phyloP scores from a whole-genome alignment of 805 yeast genomes.

The Wickerhamomyces rabaulensis region DNA sequence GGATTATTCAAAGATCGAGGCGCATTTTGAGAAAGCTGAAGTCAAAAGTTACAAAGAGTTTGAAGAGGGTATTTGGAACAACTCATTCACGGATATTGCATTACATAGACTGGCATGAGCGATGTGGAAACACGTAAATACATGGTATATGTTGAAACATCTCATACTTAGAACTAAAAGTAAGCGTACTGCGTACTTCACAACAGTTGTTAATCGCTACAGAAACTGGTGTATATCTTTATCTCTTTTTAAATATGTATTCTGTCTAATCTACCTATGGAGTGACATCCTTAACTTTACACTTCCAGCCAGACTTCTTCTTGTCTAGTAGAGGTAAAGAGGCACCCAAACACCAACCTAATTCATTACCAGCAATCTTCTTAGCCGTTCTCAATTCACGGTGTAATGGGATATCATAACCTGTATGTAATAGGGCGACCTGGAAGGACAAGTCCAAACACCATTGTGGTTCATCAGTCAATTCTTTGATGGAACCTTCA shows the following conservation, averaged over 20 bases:
- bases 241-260: no score
- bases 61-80: conserved; percentile 39
- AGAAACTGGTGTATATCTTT: no score
- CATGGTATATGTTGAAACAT: no score
- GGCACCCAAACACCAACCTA: conserved; percentile 99
- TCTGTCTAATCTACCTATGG: conserved; percentile 1
- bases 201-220: no score
- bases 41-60: conserved; percentile 20
- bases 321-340: conserved; percentile 82
- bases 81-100: conserved; percentile 49
- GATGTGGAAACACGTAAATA: no score
- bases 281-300: conserved; percentile 28
- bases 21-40: conserved; percentile 28
- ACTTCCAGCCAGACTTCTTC: conserved; percentile 54
- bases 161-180: no score
- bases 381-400: conserved; percentile 92
- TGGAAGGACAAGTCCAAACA: conserved; percentile 90
- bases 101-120: conserved; percentile 27
- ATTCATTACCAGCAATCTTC: conserved; percentile 80
- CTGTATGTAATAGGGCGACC: conserved; percentile 87
- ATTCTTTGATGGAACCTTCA: conserved; percentile 58
- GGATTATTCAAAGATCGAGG: conserved; percentile 25
- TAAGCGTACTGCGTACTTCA: no score
- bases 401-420: conserved; percentile 87
- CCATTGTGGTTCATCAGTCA: conserved; percentile 85